Conservation (phyloP, 805 yeast species). For the Yarrowia keelungensis region DNA sequence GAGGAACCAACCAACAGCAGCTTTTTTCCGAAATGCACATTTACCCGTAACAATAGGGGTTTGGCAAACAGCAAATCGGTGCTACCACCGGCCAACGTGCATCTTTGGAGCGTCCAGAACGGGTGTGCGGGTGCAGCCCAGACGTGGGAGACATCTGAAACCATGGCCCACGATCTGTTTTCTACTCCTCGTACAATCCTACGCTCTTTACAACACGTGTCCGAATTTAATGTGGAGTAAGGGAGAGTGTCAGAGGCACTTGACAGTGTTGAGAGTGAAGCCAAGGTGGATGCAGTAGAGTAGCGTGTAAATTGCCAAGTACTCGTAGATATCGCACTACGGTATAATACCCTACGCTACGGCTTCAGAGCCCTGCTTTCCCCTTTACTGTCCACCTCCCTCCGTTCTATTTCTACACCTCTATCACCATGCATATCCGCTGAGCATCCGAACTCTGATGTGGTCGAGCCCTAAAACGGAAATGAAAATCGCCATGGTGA, state of each 20-base stretch:
- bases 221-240: not conserved
- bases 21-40: slow-evolving; percentile 6
- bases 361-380: no score
- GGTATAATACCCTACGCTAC: no score
- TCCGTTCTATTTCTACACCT: not conserved
- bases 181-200: no score
- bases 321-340: no score
- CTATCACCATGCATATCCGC: slow-evolving; percentile 2
- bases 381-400: no score
- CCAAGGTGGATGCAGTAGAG: no score
- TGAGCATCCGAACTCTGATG: slow-evolving; percentile 23
- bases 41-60: slow-evolving; percentile 9
- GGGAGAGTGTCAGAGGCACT: no score
- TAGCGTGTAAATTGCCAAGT: no score
- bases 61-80: not conserved
- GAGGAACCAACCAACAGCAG: not conserved
- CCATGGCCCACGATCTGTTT: no score
- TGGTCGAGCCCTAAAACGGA: slow-evolving; percentile 18
- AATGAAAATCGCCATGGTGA: not conserved
- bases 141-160: not conserved
- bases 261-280: no score
- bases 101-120: not conserved
- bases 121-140: no score
- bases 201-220: slow-evolving; percentile 5
- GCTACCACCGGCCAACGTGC: not conserved